Percentiles rank a stretch among this genome's conserved stretches.
Evolutionary conservation across 2,329 filamentous ascomycete genomes (phyloP).

Genomic region (Lachnellula occidentalis): DNA sequence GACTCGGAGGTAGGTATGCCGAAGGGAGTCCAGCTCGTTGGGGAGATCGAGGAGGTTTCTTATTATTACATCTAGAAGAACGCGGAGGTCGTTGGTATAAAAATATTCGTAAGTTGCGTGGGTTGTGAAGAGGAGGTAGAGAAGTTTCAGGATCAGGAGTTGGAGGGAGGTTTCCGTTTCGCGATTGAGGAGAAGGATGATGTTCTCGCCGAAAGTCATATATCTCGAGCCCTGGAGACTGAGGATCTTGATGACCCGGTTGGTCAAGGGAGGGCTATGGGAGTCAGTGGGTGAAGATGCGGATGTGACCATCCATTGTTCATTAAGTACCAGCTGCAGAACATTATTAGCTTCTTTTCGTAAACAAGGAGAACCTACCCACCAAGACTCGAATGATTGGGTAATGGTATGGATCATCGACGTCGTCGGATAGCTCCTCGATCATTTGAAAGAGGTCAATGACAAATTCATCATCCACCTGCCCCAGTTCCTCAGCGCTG

Average conservation of each 20-base stretch:
- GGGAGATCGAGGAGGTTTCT: constrained; percentile 95
- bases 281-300: constrained; percentile 37
- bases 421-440: constrained; percentile 80
- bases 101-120: constrained; percentile 93
- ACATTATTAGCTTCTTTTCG: constrained; percentile 16
- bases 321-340: constrained; percentile 83
- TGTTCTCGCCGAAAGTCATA: constrained; percentile 95
- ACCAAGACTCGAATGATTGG: constrained; percentile 89
- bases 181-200: constrained; percentile 89
- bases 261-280: constrained; percentile 59
- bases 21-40: constrained; percentile 68
- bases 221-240: constrained; percentile 74
- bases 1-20: constrained; percentile 92
- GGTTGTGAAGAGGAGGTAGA: constrained; percentile 94
- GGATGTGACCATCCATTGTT: constrained; percentile 89
- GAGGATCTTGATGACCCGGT: constrained; percentile 87
- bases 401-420: constrained; percentile 91
- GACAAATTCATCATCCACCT: constrained; percentile 76
- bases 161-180: constrained; percentile 93
- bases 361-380: constrained; percentile 32
- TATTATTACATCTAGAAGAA: constrained; percentile 91
- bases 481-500: constrained; percentile 68
- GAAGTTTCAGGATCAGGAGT: constrained; percentile 88
- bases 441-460: constrained; percentile 80
- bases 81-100: constrained; percentile 93